phyloP scores from a whole-genome alignment of 2,329 filamentous ascomycete genomes.

The Trichocomaceae sp. region DNA sequence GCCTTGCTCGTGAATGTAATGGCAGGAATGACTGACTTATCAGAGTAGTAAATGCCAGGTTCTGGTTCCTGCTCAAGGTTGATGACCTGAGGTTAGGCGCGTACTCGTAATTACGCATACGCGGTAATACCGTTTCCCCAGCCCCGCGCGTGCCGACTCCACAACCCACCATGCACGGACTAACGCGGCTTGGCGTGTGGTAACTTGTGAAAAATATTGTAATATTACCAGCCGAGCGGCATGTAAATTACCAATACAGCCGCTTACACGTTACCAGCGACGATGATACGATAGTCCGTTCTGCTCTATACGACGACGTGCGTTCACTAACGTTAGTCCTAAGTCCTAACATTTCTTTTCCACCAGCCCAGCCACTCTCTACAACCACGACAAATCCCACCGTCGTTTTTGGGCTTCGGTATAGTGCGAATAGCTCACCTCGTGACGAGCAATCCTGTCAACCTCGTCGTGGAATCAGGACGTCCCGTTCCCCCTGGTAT shows the following conservation, averaged over 20 bases:
- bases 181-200: too few species aligned
- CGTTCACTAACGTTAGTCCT: background rate
- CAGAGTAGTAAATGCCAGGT: too few species aligned
- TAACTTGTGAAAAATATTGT: background rate
- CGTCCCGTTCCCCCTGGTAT: background rate
- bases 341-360: background rate
- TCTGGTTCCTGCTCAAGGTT: too few species aligned
- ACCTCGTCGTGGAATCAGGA: background rate
- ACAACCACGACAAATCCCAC: background rate
- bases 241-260: background rate
- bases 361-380: background rate
- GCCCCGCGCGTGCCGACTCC: constrained; percentile 2
- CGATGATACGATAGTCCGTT: constrained; percentile 4
- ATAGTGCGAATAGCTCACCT: background rate
- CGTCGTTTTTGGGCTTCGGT: background rate
- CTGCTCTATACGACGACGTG: too few species aligned
- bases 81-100: background rate
- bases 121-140: constrained; percentile 6
- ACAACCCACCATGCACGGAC: background rate
- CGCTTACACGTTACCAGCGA: background rate
- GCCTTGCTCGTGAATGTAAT: background rate
- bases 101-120: background rate
- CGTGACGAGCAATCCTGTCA: background rate
- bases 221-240: background rate
- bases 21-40: background rate